Conservation (phyloP, 2,329 filamentous ascomycete species). For the Amauroascus niger region DNA sequence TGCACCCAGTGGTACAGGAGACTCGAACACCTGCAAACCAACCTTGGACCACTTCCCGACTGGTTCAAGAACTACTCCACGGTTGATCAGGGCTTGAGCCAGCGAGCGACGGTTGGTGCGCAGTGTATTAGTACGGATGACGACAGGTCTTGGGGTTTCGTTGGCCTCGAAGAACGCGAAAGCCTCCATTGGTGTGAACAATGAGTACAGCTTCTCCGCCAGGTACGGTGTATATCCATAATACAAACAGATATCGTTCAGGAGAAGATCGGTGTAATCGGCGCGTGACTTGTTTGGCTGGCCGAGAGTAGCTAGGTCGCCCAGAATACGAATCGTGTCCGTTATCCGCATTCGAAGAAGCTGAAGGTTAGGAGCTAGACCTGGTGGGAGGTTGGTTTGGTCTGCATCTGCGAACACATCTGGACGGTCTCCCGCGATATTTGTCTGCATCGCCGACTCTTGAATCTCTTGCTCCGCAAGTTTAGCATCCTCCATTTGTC, state of each 20-base stretch:
- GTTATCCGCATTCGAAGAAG: conserved; percentile 80
- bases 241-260: conserved; percentile 90
- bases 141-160: conserved; percentile 84
- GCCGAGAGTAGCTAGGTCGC: conserved; percentile 72
- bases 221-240: conserved; percentile 92
- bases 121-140: conserved; percentile 94
- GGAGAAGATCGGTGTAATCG: conserved; percentile 76
- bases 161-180: conserved; percentile 99
- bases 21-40: conserved; percentile 91
- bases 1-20: conserved; percentile 74
- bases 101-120: conserved; percentile 68
- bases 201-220: conserved; percentile 88
- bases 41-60: conserved; percentile 99
- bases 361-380: conserved; percentile 81
- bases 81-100: conserved; percentile 87
- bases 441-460: conserved; percentile 80
- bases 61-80: conserved; percentile 89
- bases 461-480: conserved; percentile 78
- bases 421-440: conserved; percentile 69
- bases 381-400: conserved; percentile 47
- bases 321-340: conserved; percentile 82
- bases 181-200: conserved; percentile 87
- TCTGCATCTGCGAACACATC: conserved; percentile 52
- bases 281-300: conserved; percentile 72
- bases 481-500: conserved; percentile 66